Percentiles rank a stretch among this genome's conserved stretches.
phyloP scores from a whole-genome alignment of 768 basidiomycete genomes.

The Naganishia onofrii region DNA sequence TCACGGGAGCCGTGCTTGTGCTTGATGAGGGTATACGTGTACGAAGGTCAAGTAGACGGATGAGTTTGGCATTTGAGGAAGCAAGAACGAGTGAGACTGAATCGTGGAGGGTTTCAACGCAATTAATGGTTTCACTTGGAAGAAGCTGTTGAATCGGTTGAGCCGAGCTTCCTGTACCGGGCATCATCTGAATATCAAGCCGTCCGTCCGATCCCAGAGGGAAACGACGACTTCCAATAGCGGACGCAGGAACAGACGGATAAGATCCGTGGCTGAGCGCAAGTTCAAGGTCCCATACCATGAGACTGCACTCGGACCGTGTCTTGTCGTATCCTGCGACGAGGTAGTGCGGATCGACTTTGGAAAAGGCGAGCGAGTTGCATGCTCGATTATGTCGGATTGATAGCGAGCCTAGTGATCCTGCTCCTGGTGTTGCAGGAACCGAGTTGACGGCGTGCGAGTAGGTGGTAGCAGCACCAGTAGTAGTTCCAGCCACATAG shows the following conservation, averaged over 20 bases:
- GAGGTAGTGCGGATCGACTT: slow-evolving; percentile 22
- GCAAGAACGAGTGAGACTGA: slow-evolving; percentile 21
- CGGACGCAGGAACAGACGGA: background rate
- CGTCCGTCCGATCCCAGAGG: slow-evolving; percentile 11
- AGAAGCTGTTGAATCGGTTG: slow-evolving; percentile 27
- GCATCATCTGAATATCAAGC: slow-evolving; percentile 6
- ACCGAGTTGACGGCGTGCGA: slow-evolving; percentile 5
- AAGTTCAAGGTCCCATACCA: slow-evolving; percentile 30
- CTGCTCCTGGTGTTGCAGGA: slow-evolving; percentile 26
- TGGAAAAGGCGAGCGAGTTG: slow-evolving; percentile 24
- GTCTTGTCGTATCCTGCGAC: slow-evolving; percentile 32
- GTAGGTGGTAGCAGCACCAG: slow-evolving; percentile 2
- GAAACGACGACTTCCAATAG: slow-evolving; percentile 3
- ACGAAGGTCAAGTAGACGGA: slow-evolving; percentile 29
- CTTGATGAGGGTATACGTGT: background rate
- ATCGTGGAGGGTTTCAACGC: slow-evolving; percentile 32
- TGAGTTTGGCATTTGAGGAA: slow-evolving; percentile 20
- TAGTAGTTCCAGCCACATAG: slow-evolving; percentile 6
- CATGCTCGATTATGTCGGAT: slow-evolving; percentile 27
- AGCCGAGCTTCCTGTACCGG: background rate
- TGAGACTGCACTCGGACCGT: slow-evolving; percentile 12
- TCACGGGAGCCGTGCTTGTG: slow-evolving; percentile 32
- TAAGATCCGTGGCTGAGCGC: slow-evolving; percentile 3
- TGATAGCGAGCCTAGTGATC: slow-evolving; percentile 38
- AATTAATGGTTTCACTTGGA: slow-evolving; percentile 34